Evolutionary conservation across 2,329 filamentous ascomycete species (phyloP), one percentile per base, ranked within the genome.

Genomic region (Rhinocladiella similis): DNA sequence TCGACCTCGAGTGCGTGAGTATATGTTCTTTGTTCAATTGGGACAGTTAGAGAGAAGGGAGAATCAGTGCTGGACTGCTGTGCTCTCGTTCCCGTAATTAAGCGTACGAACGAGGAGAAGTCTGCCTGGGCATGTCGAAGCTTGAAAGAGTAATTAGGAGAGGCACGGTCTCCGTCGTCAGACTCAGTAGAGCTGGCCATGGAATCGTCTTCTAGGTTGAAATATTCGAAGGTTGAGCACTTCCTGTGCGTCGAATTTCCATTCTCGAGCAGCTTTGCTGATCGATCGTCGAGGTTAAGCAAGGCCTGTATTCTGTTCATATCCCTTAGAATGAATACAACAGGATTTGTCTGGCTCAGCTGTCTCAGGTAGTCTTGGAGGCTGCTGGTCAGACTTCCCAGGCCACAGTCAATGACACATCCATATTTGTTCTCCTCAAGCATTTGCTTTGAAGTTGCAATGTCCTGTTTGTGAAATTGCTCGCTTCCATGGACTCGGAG

Each of bases 1-100:
- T 69, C 70, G 5, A 76, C 63, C 22, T 72, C 68, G 10, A 76
- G 70, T 9, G 72, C 69, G 59, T 76, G 72, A 1, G 74, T 75
- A 48, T 79, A 76, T 19, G 78, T 74, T 49, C 83, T 78, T 52
- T 78, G 76, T 61, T 86, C 82, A 1, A 82, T 80, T 1, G 83
- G 83, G 2, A 83, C 79, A 25, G 83, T 82, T 52, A 85, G 73
- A 2, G 82, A 83, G 64, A 86, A 86, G 1, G 83, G 83, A 54
- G 83, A 85, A 63, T 83, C 79, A 38, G 82, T 73, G 66, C 77
- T 81, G 3, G 79, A 78, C n/a, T 50, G 39, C 56, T 79, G 74
- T 19, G 80, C 72, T 25, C 77, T 75, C 48, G 78, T 76, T 1
- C 82, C 82, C 5, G 80, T 82, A 38, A 86, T 74, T 49, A 82